Conservation (phyloP, 148 eudicot species). For the Rhododendron ovatum region DNA sequence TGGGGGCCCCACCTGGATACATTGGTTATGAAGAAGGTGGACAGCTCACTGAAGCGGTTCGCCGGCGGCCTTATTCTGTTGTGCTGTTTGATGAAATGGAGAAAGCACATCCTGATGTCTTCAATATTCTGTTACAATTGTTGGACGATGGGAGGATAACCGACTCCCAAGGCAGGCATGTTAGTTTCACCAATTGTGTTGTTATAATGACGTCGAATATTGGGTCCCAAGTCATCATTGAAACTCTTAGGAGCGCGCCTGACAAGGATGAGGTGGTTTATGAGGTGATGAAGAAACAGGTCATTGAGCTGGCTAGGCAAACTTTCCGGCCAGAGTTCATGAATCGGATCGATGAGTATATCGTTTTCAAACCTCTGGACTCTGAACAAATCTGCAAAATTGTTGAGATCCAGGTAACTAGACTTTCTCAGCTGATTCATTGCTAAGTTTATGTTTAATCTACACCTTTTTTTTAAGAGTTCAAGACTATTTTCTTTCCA, state of each 20-base stretch:
- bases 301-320: slow-evolving; percentile 25
- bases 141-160: slow-evolving; percentile 34
- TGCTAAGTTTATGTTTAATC: background rate
- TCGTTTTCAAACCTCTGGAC: slow-evolving; percentile 30
- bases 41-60: slow-evolving; percentile 24
- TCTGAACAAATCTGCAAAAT: slow-evolving; percentile 20
- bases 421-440: background rate
- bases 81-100: slow-evolving; percentile 35
- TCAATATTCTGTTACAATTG: slow-evolving; percentile 25
- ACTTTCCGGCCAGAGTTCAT: slow-evolving; percentile 30
- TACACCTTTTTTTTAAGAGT: background rate
- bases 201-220: slow-evolving; percentile 30
- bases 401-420: slow-evolving; percentile 28
- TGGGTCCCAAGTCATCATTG: slow-evolving; percentile 24
- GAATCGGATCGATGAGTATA: slow-evolving; percentile 28
- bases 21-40: slow-evolving; percentile 34
- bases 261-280: slow-evolving; percentile 17
- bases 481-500: background rate
- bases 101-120: slow-evolving; percentile 31
- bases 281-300: slow-evolving; percentile 28
- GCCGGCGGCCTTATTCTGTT: slow-evolving; percentile 30
- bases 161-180: slow-evolving; percentile 25
- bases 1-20: slow-evolving; percentile 32
- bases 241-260: slow-evolving; percentile 15
- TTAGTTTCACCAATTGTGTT: slow-evolving; percentile 29